These are phyloP conservation scores for Teunomyces panamensis DNA, from an alignment of 805 yeast species.

Conservation along the genomic window DNA sequence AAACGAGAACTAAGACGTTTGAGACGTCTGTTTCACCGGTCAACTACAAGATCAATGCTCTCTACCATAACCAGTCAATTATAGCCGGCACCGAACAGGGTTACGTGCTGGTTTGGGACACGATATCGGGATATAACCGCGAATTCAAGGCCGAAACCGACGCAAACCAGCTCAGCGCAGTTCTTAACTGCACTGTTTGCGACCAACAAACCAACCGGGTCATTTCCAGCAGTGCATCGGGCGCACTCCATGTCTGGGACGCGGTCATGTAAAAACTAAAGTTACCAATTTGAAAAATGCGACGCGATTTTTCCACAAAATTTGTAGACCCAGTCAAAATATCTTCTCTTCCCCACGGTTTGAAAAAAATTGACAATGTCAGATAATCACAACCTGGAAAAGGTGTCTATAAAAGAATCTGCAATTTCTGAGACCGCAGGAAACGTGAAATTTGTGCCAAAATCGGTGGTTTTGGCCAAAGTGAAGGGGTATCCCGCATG, in stretches of 20 bases:
- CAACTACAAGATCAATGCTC: slow-evolving; percentile 9
- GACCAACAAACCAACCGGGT: slow-evolving; percentile 11
- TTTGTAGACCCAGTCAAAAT: not conserved
- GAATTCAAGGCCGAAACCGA: not conserved
- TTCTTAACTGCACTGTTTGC: not conserved
- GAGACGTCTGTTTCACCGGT: not conserved
- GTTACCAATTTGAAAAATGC: not conserved
- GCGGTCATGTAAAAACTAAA: slow-evolving; percentile 9
- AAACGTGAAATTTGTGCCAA: slow-evolving; percentile 4
- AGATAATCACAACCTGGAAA: not conserved
- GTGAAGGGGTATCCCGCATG: slow-evolving; percentile 86
- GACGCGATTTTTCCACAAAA: not conserved
- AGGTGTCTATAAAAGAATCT: not conserved
- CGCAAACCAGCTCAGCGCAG: not conserved
- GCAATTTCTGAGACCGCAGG: not conserved
- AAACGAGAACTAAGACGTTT: not conserved
- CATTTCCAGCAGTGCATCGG: slow-evolving; percentile 18
- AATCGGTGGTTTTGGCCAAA: slow-evolving; percentile 56
- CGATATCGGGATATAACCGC: not conserved
- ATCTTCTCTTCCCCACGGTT: not conserved
- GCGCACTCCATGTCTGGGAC: slow-evolving; percentile 23
- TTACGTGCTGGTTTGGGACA: slow-evolving; percentile 14
- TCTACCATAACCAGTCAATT: slow-evolving; percentile 6
- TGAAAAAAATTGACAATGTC: not conserved
- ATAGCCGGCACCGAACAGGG: slow-evolving; percentile 20